Conservation (phyloP, 225 moss, liverwort and hornwort species). For the Thuidium tamariscinum region DNA sequence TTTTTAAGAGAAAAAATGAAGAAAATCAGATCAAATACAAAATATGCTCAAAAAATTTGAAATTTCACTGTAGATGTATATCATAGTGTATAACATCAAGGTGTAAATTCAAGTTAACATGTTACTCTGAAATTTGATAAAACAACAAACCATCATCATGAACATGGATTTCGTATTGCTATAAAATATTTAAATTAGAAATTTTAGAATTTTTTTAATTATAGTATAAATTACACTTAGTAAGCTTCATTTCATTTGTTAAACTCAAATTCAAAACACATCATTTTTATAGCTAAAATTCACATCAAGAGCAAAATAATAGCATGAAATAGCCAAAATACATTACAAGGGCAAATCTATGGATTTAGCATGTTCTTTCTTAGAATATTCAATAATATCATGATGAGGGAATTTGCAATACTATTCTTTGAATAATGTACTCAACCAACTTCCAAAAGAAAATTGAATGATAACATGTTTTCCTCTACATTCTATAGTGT, state of each 20-base stretch:
- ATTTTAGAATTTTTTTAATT: not conserved
- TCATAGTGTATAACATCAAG: not conserved
- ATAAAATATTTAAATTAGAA: not conserved
- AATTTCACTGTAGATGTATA: not conserved
- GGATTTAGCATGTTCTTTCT: not conserved
- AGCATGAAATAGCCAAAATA: not conserved
- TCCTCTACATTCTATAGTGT: fast-evolving
- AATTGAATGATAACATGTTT: not conserved
- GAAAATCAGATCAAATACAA: not conserved
- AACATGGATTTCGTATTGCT: not conserved
- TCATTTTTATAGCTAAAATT: not conserved
- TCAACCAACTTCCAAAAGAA: not conserved
- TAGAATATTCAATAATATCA: not conserved
- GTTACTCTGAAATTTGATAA: fast-evolving
- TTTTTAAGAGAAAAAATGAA: not conserved
- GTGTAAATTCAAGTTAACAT: fast-evolving
- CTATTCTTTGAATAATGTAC: not conserved
- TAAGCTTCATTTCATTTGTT: not conserved
- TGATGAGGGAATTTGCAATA: not conserved
- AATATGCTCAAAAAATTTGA: not conserved
- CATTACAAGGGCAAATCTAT: not conserved
- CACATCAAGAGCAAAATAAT: not conserved
- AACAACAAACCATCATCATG: not conserved
- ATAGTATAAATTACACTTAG: fast-evolving
- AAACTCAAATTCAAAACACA: too few species aligned